Evolutionary conservation across 495 filamentous ascomycete species (phyloP), one percentile per base, ranked within the genome.

Genomic region (Tuber melanosporum): DNA sequence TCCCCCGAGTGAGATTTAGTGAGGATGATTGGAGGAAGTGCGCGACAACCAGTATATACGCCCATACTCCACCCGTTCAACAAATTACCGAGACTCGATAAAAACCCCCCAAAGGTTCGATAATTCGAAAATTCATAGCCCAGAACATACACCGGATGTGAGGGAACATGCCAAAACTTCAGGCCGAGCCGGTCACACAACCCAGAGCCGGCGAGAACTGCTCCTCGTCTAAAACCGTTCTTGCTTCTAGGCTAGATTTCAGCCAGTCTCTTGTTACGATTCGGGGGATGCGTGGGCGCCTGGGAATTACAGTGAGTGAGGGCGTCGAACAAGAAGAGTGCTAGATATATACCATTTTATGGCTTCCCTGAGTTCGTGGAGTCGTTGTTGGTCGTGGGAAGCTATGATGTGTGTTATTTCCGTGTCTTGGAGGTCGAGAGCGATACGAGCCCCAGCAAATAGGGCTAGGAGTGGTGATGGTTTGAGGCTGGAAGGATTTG

Each of bases 201-300:
- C 41, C 45, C 44, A 20, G 70, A 45, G 73, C n/a, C n/a, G 77
- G 77, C 17, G 9, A 72, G 81, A 87, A 89, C 45, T 84, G 85
- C 79, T 94, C 93, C 88, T 98, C 95, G 83, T 98, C 94, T 73
- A 98, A 81, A 70, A 92, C 78, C 12, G 95, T 97, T 75, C 87
- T 87, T 84, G 93, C 91, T 76, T 85, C 85, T 93, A 94, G 96
- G 80, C 92, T 92, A 76, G 93, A 89, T 72, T 90, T 87, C 1
- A 97, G 85, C 95, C 95, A 99, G 32, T 87, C 85, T 41, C 86
- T 78, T 2, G 85, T 89, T 19, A 98, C 92, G 41, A 97, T 84
- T 79, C 94, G 87, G 1, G 95, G 93, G 22, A 93, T 78, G 71
- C 85, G 87, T 70, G 84, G 83, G 17, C 85, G 83, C 49, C 77